Base-by-base conservation (phyloP, 1,139 yeast species). In the Taiozyma sp. region DNA sequence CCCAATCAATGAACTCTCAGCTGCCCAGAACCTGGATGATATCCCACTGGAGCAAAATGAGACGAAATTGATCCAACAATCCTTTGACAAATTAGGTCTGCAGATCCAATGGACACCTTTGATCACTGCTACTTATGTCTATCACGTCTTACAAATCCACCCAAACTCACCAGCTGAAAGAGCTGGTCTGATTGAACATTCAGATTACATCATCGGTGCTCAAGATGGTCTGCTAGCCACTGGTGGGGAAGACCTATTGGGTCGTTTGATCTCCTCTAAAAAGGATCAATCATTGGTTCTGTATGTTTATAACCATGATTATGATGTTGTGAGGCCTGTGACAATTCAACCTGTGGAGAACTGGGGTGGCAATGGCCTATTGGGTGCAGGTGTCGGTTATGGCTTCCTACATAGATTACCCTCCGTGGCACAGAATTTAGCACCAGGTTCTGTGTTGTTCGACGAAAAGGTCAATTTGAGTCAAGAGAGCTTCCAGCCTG, bases 361-460 rank as follows among this genome's bases (percentile, higher is more conserved):
- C 27, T 80, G 84, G 82, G 86, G 86, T 24, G 86, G 87, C 1
- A 78, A 75, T 55, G 97, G 97, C 0, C 74, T 91, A 39, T 72
- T 93, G 44, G 99, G 99, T 1, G 92, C 97, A 69, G 96, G 92
- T 59, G 96, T 93, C 12, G 98, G 97, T 0, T 92, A 91, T 64
- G 98, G 98, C 0, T 74, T 87, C 51, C 72, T 93, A 49, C 98
- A 93, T 65, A 75, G 96, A 57, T 71, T 93, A 19, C 97, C 97
- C n/a, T 48, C 67, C 3, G 57, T 54, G 3, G 45, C 50, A 5
- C 46, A 48, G 1, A 51, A 56, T 12, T 44, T 53, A n/a, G 63
- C 51, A 27, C 66, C 66, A 6, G 66, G 66, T 1, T 56, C 64
- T 10, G 59, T 61, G 5, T 46, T 62, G 28, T 62, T 60, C 50